Percentiles rank a stretch among this genome's conserved stretches.
These are phyloP conservation scores for Aspergillus quadrilineatus DNA, from an alignment of 2,329 filamentous ascomycete species.

Conservation along the genomic window DNA sequence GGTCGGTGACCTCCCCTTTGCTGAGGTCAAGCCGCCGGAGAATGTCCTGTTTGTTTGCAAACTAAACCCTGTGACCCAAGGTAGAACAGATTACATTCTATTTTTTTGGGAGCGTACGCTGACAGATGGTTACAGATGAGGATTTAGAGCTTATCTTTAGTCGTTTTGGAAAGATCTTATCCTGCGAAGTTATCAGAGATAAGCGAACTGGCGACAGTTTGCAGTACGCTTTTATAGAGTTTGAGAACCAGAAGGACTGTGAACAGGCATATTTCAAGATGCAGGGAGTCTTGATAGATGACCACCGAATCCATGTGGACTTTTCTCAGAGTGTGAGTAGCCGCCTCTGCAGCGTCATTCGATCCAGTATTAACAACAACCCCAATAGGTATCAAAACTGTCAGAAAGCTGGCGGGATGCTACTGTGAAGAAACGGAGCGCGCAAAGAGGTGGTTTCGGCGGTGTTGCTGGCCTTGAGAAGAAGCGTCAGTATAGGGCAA, in stretches of 20 bases:
- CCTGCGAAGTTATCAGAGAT: slow-evolving; percentile 94
- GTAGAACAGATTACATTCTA: slow-evolving; percentile 31
- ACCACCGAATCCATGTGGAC: slow-evolving; percentile 96
- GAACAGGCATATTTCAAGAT: slow-evolving; percentile 98
- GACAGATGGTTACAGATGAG: slow-evolving; percentile 59
- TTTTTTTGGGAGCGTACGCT: background rate
- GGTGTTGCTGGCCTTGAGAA: slow-evolving; percentile 86
- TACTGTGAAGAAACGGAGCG: slow-evolving; percentile 75
- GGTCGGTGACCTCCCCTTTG: slow-evolving; percentile 95
- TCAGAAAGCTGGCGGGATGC: slow-evolving; percentile 86
- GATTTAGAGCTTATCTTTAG: slow-evolving; percentile 95
- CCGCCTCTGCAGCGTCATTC: background rate
- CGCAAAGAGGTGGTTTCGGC: slow-evolving; percentile 75
- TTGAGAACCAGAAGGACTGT: slow-evolving; percentile 86
- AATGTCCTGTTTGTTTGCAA: slow-evolving; percentile 99
- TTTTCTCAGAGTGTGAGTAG: slow-evolving; percentile 87
- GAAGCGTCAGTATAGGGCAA: slow-evolving; percentile 82
- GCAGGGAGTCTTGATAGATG: slow-evolving; percentile 95
- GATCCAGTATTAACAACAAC: slow-evolving; percentile 21
- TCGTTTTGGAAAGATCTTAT: slow-evolving; percentile 90
- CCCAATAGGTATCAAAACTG: slow-evolving; percentile 62
- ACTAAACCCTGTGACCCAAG: slow-evolving; percentile 88
- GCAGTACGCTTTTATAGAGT: slow-evolving; percentile 98
- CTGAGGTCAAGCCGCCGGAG: slow-evolving; percentile 94
- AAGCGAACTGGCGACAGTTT: slow-evolving; percentile 90